Conservation (phyloP, 768 basidiomycete species). For the Psilocybe sp. region DNA sequence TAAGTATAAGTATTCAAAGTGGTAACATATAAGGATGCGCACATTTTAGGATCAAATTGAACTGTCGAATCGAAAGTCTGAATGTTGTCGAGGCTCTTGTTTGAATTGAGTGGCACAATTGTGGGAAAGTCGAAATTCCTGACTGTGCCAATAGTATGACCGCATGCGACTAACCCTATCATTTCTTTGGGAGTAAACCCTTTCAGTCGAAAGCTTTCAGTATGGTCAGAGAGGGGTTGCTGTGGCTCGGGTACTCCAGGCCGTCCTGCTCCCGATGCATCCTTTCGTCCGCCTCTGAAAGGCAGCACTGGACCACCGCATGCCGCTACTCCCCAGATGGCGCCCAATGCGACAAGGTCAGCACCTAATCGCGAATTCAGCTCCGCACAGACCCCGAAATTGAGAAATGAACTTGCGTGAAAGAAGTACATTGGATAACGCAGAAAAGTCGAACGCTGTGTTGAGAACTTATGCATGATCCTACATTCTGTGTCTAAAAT, state of each 20-base stretch:
- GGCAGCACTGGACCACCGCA: constrained; percentile 46
- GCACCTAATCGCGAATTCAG: constrained; percentile 2
- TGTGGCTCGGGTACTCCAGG: constrained; percentile 39
- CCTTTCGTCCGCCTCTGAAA: constrained; percentile 38
- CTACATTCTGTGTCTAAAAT: too few species aligned
- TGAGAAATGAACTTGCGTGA: too few species aligned
- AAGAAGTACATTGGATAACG: too few species aligned
- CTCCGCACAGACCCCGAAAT: too few species aligned
- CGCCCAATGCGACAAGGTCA: constrained; percentile 40
- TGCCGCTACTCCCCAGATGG: constrained; percentile 32
- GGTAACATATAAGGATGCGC: too few species aligned
- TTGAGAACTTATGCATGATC: too few species aligned
- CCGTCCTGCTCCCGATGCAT: constrained; percentile 34
- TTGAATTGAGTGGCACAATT: constrained; percentile 21
- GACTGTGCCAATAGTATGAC: constrained; percentile 43
- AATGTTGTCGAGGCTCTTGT: too few species aligned
- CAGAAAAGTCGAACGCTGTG: too few species aligned
- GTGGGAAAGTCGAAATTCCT: constrained; percentile 38
- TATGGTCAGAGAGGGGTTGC: constrained; percentile 32
- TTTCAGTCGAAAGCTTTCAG: constrained; percentile 30
- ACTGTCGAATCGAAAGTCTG: too few species aligned
- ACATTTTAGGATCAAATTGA: too few species aligned
- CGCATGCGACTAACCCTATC: constrained; percentile 44
- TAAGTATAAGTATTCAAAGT: too few species aligned
- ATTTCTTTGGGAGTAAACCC: constrained; percentile 42